These are phyloP conservation scores for Mucor mucedo DNA, from an alignment of 371 early-diverging fungal species.

Conservation along the genomic window DNA sequence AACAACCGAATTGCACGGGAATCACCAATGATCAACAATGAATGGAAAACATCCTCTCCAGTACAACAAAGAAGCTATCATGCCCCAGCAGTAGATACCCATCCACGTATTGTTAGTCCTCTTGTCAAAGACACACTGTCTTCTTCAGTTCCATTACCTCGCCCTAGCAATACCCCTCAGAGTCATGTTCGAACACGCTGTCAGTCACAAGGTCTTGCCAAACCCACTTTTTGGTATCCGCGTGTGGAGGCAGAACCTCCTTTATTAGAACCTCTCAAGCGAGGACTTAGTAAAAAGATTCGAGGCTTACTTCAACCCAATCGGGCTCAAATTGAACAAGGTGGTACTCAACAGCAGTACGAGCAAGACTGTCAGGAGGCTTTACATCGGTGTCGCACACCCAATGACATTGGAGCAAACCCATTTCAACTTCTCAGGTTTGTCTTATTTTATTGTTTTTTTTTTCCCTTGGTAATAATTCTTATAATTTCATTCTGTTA, in stretches of 20 bases:
- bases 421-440: conserved; percentile 45
- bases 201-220: conserved; percentile 8
- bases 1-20: conserved; percentile 9
- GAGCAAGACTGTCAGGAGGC: conserved; percentile 23
- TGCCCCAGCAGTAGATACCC: conserved; percentile 14
- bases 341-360: conserved; percentile 34
- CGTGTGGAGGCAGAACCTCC: conserved; percentile 20
- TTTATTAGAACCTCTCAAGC: conserved; percentile 26
- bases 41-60: conserved; percentile 10
- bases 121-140: background rate
- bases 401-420: conserved; percentile 17
- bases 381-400: conserved; percentile 33
- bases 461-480: background rate
- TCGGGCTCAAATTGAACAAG: conserved; percentile 35
- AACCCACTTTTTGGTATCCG: conserved; percentile 51
- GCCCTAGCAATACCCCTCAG: background rate
- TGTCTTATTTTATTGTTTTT: background rate
- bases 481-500: no score
- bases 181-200: conserved; percentile 1
- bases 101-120: no score
- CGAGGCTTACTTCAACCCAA: conserved; percentile 45
- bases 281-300: conserved; percentile 37
- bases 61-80: conserved; percentile 6
- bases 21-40: background rate
- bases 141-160: background rate